Conservation (phyloP, 306 rosid species). For the Pterocarpus macrocarpus region DNA sequence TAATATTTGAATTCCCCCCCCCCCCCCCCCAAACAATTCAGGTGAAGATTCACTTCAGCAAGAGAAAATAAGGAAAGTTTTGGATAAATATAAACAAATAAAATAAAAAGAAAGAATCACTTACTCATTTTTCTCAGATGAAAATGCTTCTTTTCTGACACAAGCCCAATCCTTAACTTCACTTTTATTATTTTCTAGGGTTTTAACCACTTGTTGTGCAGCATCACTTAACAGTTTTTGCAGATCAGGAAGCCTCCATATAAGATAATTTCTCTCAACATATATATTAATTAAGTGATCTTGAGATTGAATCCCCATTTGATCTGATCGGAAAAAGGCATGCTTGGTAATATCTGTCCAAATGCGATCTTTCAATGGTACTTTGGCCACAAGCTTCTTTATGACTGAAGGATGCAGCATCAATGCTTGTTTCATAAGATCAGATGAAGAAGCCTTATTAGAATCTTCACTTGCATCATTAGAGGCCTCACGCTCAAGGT, state of each 20-base stretch:
- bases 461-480: conserved; percentile 48
- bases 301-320: conserved; percentile 72
- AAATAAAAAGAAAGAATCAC: conserved; percentile 42
- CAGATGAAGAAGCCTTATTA: conserved; percentile 70
- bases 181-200: conserved; percentile 61
- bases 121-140: conserved; percentile 92
- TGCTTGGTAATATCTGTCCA: conserved; percentile 75
- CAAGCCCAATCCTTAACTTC: conserved; percentile 87
- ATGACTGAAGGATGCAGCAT: conserved; percentile 93
- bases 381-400: conserved; percentile 81
- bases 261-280: conserved; percentile 82
- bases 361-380: conserved; percentile 84
- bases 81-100: conserved; percentile 20
- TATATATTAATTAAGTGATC: conserved; percentile 90
- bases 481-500: conserved; percentile 71
- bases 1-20: background rate
- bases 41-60: conserved; percentile 24
- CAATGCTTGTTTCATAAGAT: conserved; percentile 96
- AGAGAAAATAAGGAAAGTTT: background rate
- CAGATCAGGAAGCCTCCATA: conserved; percentile 95
- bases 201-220: conserved; percentile 74
- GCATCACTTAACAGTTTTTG: conserved; percentile 77
- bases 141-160: conserved; percentile 91
- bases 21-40: background rate
- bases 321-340: conserved; percentile 74